Evolutionary conservation across 2,329 filamentous ascomycete genomes (phyloP).

Genomic region (Chalaropsis thielavioides): DNA sequence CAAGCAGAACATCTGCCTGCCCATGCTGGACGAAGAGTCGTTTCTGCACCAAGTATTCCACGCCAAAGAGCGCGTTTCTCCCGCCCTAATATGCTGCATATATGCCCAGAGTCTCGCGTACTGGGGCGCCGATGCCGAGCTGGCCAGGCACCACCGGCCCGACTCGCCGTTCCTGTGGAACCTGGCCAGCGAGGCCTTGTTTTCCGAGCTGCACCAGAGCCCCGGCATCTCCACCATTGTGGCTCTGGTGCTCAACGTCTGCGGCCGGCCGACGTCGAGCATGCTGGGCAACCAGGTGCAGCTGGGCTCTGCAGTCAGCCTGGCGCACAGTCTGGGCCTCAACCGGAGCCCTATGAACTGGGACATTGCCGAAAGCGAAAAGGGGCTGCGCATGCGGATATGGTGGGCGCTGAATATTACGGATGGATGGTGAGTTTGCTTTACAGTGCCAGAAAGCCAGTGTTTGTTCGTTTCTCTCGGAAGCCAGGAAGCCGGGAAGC

Average conservation of each 20-base stretch:
- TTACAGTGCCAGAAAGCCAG: not conserved
- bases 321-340: slow-evolving; percentile 40
- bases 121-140: slow-evolving; percentile 36
- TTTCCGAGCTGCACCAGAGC: slow-evolving; percentile 43
- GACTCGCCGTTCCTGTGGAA: slow-evolving; percentile 49
- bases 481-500: no score
- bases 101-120: slow-evolving; percentile 44
- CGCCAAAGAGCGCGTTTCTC: slow-evolving; percentile 36
- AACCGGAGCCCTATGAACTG: slow-evolving; percentile 39
- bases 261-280: slow-evolving; percentile 44
- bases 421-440: slow-evolving; percentile 35
- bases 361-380: slow-evolving; percentile 38
- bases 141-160: slow-evolving; percentile 34
- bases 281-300: slow-evolving; percentile 42
- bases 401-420: slow-evolving; percentile 43
- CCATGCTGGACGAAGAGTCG: slow-evolving; percentile 40
- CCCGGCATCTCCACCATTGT: slow-evolving; percentile 45
- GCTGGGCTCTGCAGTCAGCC: slow-evolving; percentile 35
- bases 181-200: slow-evolving; percentile 43
- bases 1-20: slow-evolving; percentile 45
- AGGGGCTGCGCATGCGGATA: slow-evolving; percentile 36
- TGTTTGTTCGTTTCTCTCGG: not conserved
- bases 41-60: slow-evolving; percentile 36
- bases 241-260: slow-evolving; percentile 43
- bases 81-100: slow-evolving; percentile 40